phyloP scores from a whole-genome alignment of 2,329 filamentous ascomycete species.

The Paraphaeosphaeria sporulosa region DNA sequence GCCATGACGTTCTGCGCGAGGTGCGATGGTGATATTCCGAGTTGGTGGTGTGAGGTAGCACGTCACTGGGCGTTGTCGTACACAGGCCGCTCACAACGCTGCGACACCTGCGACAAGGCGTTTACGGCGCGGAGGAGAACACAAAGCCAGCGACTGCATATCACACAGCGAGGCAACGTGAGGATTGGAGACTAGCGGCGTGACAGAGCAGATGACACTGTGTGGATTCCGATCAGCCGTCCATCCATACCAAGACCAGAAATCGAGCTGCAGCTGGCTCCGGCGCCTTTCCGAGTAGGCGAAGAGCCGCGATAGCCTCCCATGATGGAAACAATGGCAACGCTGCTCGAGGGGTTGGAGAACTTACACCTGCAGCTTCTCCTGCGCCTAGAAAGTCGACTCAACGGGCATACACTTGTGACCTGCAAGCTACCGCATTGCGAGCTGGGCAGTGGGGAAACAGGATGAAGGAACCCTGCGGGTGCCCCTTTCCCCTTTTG shows the following conservation, averaged over 20 bases:
- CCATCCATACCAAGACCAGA: slow-evolving; percentile 15
- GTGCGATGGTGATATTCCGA: neutral
- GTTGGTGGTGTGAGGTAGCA: neutral
- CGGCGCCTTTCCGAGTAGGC: slow-evolving; percentile 7
- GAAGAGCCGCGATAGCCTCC: slow-evolving; percentile 17
- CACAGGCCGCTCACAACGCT: slow-evolving; percentile 15
- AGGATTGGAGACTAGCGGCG: slow-evolving; percentile 22
- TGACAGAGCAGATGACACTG: slow-evolving; percentile 31
- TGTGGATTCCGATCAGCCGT: slow-evolving; percentile 20
- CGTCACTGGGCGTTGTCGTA: neutral
- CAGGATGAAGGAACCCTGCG: slow-evolving; percentile 12
- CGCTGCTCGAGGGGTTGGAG: neutral
- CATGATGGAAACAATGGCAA: neutral
- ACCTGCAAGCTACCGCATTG: slow-evolving; percentile 1
- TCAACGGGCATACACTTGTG: neutral
- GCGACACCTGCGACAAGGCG: slow-evolving; percentile 15
- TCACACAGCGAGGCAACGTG: slow-evolving; percentile 13
- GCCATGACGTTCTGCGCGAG: slow-evolving; percentile 34
- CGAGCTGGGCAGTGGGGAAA: slow-evolving; percentile 11
- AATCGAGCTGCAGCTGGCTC: slow-evolving; percentile 20
- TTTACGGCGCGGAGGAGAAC: slow-evolving; percentile 17
- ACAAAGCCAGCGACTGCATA: slow-evolving; percentile 23
- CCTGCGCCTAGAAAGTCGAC: neutral
- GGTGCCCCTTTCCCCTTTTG: slow-evolving; percentile 9
- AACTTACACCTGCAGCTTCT: slow-evolving; percentile 10